Conservation (phyloP, 371 early-diverging fungal species). For the Apophysomyces variabilis region DNA sequence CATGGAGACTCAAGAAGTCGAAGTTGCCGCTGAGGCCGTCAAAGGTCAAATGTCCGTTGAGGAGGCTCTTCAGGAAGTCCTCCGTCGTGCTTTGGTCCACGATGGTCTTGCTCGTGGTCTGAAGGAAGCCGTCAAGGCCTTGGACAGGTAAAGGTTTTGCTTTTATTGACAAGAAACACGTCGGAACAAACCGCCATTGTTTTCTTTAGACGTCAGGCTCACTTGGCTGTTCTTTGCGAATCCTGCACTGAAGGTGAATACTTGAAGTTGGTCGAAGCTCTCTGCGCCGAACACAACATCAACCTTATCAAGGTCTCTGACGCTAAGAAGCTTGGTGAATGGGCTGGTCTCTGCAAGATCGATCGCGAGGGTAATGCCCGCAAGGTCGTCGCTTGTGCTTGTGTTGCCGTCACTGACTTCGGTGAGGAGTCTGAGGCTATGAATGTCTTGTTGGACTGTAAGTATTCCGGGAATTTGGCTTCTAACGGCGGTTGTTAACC, state of each 20-base stretch:
- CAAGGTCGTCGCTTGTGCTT: constrained; percentile 94
- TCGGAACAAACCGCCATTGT: not conserved
- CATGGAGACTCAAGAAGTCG: constrained; percentile 63
- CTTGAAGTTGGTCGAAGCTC: constrained; percentile 93
- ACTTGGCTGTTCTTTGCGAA: constrained; percentile 93
- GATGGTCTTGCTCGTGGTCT: constrained; percentile 97
- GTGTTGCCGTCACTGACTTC: constrained; percentile 93
- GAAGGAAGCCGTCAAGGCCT: constrained; percentile 94
- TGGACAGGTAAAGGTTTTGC: constrained; percentile 75
- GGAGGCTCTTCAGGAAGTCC: constrained; percentile 95
- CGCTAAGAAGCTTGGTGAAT: constrained; percentile 98
- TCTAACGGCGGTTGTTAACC: too few relatives aligned
- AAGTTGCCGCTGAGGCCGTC: constrained; percentile 77
- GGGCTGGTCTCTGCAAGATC: constrained; percentile 98
- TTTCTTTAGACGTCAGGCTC: constrained; percentile 68
- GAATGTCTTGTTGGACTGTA: constrained; percentile 88
- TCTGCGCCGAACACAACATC: constrained; percentile 97
- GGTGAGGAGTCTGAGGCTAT: constrained; percentile 97
- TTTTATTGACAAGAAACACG: constrained; percentile 10
- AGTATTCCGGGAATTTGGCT: constrained; percentile 13
- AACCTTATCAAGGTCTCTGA: constrained; percentile 95
- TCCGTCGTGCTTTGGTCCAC: constrained; percentile 91
- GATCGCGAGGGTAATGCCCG: constrained; percentile 97
- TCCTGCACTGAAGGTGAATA: constrained; percentile 94
- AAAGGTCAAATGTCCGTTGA: constrained; percentile 84